Conservation (phyloP, 2,329 filamentous ascomycete genomes). For the Mollisiaceae sp. region DNA sequence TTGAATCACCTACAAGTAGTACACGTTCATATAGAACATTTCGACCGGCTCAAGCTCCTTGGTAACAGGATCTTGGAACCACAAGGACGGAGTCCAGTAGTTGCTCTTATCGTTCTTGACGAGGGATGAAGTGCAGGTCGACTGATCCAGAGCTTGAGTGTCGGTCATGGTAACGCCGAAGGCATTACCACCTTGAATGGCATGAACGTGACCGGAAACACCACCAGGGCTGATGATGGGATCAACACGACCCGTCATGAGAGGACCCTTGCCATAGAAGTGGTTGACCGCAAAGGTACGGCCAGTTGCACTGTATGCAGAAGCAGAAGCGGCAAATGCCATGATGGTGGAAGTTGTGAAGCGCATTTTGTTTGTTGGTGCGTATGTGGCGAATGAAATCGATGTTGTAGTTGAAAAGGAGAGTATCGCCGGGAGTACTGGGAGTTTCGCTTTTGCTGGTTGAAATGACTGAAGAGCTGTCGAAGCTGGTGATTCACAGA, state of each 20-base stretch:
- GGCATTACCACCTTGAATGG: conserved; percentile 69
- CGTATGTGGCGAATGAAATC: conserved; percentile 5
- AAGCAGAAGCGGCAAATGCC: conserved; percentile 32
- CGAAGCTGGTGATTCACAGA: conserved; percentile 32
- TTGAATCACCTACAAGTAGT: conserved; percentile 67
- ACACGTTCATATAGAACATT: conserved; percentile 76
- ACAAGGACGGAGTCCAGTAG: conserved; percentile 83
- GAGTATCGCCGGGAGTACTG: conserved; percentile 36
- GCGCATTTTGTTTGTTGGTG: conserved; percentile 29
- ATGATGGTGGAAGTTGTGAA: conserved; percentile 32
- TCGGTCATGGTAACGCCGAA: conserved; percentile 63
- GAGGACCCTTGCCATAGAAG: conserved; percentile 69
- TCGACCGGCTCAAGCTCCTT: conserved; percentile 60
- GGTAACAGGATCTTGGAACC: conserved; percentile 72
- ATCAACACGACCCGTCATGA: conserved; percentile 72
- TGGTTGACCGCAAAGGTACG: conserved; percentile 71
- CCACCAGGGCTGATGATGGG: conserved; percentile 71
- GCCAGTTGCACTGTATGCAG: conserved; percentile 32
- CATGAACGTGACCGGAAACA: conserved; percentile 71
- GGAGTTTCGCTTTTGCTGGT: conserved; percentile 21
- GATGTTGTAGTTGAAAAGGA: conserved; percentile 14
- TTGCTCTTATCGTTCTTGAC: conserved; percentile 84
- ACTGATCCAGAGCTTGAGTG: conserved; percentile 57
- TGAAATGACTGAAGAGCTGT: conserved; percentile 32
- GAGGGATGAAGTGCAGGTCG: conserved; percentile 79